Conservation (phyloP, 192 early-diverging fungal genomes). For the Funneliformis mosseae region DNA sequence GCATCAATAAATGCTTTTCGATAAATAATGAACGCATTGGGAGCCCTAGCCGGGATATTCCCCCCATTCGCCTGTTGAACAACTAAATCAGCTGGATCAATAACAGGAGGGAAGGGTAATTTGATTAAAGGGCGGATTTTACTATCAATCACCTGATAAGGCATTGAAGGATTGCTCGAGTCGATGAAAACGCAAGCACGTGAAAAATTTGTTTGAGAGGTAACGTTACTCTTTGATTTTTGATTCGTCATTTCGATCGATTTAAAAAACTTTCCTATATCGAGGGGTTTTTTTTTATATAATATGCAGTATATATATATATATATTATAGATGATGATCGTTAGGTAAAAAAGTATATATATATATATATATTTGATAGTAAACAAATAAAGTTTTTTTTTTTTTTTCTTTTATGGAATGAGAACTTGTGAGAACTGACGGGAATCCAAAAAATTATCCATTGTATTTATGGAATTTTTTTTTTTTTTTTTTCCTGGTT, state of each 20-base stretch:
- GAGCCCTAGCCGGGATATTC: background rate
- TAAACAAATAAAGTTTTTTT: too few species aligned
- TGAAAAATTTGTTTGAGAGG: background rate
- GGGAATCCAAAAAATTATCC: too few species aligned
- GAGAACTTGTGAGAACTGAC: too few species aligned
- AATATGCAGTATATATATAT: too few species aligned
- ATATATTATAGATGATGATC: too few species aligned
- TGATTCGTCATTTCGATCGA: background rate
- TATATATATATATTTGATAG: too few species aligned
- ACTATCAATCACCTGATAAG: background rate
- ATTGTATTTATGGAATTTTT: too few species aligned
- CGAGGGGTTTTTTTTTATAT: too few species aligned
- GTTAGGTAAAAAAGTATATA: too few species aligned
- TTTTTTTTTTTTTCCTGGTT: too few species aligned
- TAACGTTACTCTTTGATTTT: background rate
- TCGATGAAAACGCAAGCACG: background rate
- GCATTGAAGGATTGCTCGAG: background rate
- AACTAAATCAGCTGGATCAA: conserved; percentile 3
- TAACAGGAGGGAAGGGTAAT: background rate
- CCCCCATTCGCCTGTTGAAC: background rate
- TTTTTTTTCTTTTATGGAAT: too few species aligned
- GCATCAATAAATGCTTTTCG: background rate
- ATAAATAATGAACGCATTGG: conserved; percentile 15
- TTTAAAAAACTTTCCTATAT: too few species aligned
- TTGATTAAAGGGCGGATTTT: background rate